These are phyloP conservation scores for Ophiosphaerella herpotricha DNA, from an alignment of 2,329 filamentous ascomycete species.

Conservation along the genomic window DNA sequence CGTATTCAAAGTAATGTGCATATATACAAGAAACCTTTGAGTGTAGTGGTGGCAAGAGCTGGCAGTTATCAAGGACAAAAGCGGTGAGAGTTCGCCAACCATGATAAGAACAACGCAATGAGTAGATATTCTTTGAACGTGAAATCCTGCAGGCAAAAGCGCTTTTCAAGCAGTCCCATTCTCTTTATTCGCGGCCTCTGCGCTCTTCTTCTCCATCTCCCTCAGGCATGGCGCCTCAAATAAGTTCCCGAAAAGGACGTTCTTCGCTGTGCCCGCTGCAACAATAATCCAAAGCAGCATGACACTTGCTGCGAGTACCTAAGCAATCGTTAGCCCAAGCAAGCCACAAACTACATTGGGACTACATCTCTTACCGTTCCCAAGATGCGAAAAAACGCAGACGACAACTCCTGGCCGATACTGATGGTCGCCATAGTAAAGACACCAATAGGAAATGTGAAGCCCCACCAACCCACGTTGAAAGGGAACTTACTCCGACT, in stretches of 20 bases:
- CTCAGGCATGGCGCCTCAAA: constrained; percentile 60
- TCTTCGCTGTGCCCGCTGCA: constrained; percentile 53
- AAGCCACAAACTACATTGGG: neutral
- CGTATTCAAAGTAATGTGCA: too few species aligned
- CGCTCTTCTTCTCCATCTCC: constrained; percentile 31
- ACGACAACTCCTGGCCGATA: constrained; percentile 58
- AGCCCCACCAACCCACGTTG: constrained; percentile 67
- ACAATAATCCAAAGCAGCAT: constrained; percentile 61
- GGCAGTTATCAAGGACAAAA: too few species aligned
- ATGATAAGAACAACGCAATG: too few species aligned
- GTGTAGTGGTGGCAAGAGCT: too few species aligned
- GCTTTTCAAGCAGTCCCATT: neutral
- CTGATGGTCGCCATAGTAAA: constrained; percentile 47
- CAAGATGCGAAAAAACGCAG: constrained; percentile 60
- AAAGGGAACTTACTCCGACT: constrained; percentile 56
- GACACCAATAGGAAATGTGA: constrained; percentile 63
- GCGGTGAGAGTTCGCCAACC: too few species aligned
- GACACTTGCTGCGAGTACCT: constrained; percentile 56
- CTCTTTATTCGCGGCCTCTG: constrained; percentile 8
- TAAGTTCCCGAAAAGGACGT: constrained; percentile 54
- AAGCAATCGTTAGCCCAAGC: neutral
- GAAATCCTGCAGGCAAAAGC: too few species aligned
- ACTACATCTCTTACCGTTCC: constrained; percentile 47
- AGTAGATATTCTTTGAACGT: too few species aligned
- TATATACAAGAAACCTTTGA: too few species aligned